Conservation (phyloP, 805 yeast genomes). For the Kazachstania taianensis region DNA sequence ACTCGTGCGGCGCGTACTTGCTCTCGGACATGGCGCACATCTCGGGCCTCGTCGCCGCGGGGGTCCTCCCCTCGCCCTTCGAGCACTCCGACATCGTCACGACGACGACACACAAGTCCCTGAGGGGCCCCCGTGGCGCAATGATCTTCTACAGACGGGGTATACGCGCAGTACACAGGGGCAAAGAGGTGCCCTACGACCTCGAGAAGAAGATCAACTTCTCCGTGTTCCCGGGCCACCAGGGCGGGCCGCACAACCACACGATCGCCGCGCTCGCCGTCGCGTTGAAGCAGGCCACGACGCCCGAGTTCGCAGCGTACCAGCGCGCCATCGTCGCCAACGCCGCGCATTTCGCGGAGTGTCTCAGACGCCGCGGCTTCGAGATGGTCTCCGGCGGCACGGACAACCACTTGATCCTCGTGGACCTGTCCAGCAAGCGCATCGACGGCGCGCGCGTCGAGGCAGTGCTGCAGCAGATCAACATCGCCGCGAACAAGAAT, state of each 20-base stretch:
- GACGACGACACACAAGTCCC: conserved; percentile 93
- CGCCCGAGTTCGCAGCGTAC: conserved; percentile 82
- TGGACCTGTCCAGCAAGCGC: conserved; percentile 62
- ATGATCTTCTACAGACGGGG: conserved; percentile 97
- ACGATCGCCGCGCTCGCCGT: conserved; percentile 94
- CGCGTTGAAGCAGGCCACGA: conserved; percentile 82
- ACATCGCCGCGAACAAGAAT: conserved; percentile 93
- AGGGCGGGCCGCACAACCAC: conserved; percentile 99
- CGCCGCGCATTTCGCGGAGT: conserved; percentile 66
- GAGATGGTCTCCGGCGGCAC: conserved; percentile 86
- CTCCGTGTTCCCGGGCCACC: conserved; percentile 98
- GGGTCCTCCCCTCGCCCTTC: conserved; percentile 88
- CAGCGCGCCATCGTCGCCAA: conserved; percentile 76
- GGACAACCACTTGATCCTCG: conserved; percentile 84
- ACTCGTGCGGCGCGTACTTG: conserved; percentile 85
- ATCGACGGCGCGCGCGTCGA: conserved; percentile 96
- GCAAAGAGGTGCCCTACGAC: conserved; percentile 77
- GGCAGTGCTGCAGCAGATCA: conserved; percentile 75
- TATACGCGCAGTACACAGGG: conserved; percentile 71
- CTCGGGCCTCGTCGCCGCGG: conserved; percentile 91
- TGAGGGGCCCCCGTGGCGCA: conserved; percentile 99
- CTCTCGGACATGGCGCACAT: conserved; percentile 97
- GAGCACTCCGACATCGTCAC: conserved; percentile 92
- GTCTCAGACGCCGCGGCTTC: conserved; percentile 53
- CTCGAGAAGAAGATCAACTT: conserved; percentile 88